These are phyloP conservation scores for Taiozyma sp. DNA, from an alignment of 1,139 yeast species.

Conservation along the genomic window DNA sequence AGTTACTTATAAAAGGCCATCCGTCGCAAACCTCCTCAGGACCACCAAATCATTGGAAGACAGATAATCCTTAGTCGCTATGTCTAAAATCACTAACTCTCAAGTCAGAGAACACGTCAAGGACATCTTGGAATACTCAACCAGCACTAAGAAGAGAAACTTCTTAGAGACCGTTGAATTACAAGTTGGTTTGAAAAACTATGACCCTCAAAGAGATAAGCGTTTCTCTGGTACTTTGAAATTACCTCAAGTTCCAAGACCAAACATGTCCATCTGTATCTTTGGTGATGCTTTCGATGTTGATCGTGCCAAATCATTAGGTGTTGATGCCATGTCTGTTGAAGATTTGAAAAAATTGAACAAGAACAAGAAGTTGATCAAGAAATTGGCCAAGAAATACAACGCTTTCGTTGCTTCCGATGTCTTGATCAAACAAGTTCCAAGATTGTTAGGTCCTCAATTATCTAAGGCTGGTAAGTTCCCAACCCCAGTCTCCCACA, in stretches of 20 bases:
- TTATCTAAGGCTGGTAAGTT: slow-evolving; percentile 99
- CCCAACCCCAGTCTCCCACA: slow-evolving; percentile 99
- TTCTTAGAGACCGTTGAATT: slow-evolving; percentile 99
- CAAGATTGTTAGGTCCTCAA: slow-evolving; percentile 99
- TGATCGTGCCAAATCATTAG: slow-evolving; percentile 99
- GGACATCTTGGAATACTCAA: slow-evolving; percentile 86
- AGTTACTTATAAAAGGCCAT: slow-evolving; percentile 6
- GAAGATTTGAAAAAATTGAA: slow-evolving; percentile 99
- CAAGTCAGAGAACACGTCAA: slow-evolving; percentile 97
- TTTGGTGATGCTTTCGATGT: slow-evolving; percentile 99
- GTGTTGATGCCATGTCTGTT: slow-evolving; percentile 99
- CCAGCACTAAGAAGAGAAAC: slow-evolving; percentile 99
- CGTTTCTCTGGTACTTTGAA: slow-evolving; percentile 99
- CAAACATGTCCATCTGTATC: slow-evolving; percentile 99
- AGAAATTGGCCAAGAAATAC: slow-evolving; percentile 99
- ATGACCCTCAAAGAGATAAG: slow-evolving; percentile 99
- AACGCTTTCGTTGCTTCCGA: slow-evolving; percentile 99
- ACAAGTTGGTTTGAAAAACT: slow-evolving; percentile 99
- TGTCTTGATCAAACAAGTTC: slow-evolving; percentile 98
- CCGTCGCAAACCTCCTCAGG: slow-evolving; percentile 38
- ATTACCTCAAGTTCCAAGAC: slow-evolving; percentile 99
- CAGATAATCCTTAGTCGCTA: slow-evolving; percentile 42
- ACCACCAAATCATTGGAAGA: slow-evolving; percentile 60
- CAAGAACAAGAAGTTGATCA: slow-evolving; percentile 99
- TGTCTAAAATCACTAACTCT: slow-evolving; percentile 92